Evolutionary conservation across 306 rosid genomes (phyloP), one percentile per base, ranked within the genome.

Genomic region (Lathyrus oleraceus): DNA sequence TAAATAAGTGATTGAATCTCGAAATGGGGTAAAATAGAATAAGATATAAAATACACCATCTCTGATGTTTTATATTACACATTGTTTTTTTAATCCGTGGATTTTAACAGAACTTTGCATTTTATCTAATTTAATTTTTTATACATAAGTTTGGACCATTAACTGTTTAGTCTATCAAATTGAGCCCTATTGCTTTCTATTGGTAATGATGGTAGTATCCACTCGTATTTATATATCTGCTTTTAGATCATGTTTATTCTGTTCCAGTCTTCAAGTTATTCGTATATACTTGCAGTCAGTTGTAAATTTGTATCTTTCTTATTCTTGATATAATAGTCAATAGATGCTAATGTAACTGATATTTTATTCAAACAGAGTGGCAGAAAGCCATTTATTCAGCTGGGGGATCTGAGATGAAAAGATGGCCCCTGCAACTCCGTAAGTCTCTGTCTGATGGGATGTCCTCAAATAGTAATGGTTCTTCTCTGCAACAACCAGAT

Each of bases 381-480:
- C 98, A 90, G 80, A 94, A 88, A 78, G 97, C 97, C 53, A 91
- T 94, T 75, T 85, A 85, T 79, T 85, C 97, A 27, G 87, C 89
- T 9, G 96, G 95, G 77, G 97, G 97, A 38, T 88, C 98, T 70
- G 98, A 94, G 87, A 90, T 90, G 86, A 94, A 88, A 81, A 90
- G 90, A 74, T 94, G 98, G 98, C 84, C 96, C 58, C 73, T 90
- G 64, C 98, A 94, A 79, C 86, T 94, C 71, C 88, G 97, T 71
- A 88, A 91, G 81, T 90, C 89, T 64, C 76, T 88, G 84, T 83
- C 92, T 43, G 97, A 88, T 63, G 97, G 98, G 64, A 76, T 87
- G 78, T 79, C 96, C 42, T 77, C 89, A 8, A 87, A 88, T 76
- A 88, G 92, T 78, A 94, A 94, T 65, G 96, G 97, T 70, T 78